Evolutionary conservation across 2,329 filamentous ascomycete genomes (phyloP).

Genomic region (Diaporthe batatas): DNA sequence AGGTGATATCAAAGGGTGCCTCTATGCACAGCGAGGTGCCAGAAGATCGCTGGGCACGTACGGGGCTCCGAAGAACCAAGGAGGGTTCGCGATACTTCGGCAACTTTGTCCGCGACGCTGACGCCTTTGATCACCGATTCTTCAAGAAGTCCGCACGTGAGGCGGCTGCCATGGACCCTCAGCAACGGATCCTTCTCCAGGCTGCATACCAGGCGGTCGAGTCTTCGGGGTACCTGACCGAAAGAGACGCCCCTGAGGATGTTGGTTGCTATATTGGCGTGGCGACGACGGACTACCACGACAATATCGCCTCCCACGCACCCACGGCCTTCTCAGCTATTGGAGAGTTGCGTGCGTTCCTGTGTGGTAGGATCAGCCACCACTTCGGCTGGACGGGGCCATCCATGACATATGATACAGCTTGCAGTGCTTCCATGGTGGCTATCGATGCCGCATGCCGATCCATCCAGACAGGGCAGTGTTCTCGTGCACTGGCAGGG

Average conservation of each 20-base stretch:
- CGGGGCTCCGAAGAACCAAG: not conserved
- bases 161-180: conserved; percentile 47
- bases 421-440: conserved; percentile 55
- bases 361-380: conserved; percentile 53
- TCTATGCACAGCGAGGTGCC: not conserved
- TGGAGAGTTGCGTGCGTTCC: conserved; percentile 46
- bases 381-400: conserved; percentile 59
- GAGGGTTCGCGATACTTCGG: not conserved
- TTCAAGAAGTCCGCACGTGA: conserved; percentile 45
- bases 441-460: conserved; percentile 49
- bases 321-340: conserved; percentile 5
- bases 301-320: conserved; percentile 1
- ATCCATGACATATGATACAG: conserved; percentile 56
- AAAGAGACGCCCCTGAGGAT: conserved; percentile 42
- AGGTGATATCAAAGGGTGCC: conserved; percentile 47
- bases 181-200: conserved; percentile 48
- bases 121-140: conserved; percentile 44
- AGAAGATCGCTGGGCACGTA: conserved; percentile 19
- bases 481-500: conserved; percentile 52
- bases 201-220: conserved; percentile 49
- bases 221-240: not conserved
- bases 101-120: conserved; percentile 16
- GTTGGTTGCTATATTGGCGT: conserved; percentile 45
- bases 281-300: conserved; percentile 5
- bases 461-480: conserved; percentile 49